Percentiles rank a stretch among this genome's conserved stretches.
Evolutionary conservation across 371 early-diverging fungal genomes (phyloP).

Genomic region (Saksenaea oblongispora): DNA sequence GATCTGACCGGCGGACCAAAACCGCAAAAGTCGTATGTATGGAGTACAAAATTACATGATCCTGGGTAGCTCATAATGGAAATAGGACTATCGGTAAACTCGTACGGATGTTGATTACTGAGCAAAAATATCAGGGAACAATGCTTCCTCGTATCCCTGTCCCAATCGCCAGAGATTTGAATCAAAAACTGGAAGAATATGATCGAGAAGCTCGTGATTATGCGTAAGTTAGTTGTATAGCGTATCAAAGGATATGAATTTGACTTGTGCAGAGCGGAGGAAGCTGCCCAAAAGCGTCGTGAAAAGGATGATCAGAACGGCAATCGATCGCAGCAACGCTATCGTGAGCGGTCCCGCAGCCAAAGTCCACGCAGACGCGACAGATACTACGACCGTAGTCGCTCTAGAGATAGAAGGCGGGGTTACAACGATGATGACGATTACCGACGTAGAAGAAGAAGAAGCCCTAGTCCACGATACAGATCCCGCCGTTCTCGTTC

Average conservation of each 20-base stretch:
- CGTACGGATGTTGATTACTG: conserved; percentile 65
- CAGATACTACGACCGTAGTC: background rate
- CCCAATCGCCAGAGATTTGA: conserved; percentile 77
- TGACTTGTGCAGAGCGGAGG: background rate
- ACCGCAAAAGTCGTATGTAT: conserved; percentile 63
- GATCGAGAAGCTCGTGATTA: conserved; percentile 31
- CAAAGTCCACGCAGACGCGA: background rate
- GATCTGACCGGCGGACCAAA: conserved; percentile 65
- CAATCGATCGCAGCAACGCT: background rate
- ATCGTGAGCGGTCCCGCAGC: background rate
- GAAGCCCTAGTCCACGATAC: background rate
- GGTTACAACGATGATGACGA: background rate
- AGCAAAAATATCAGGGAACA: conserved; percentile 74
- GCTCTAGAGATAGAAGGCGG: background rate
- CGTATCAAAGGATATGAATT: background rate
- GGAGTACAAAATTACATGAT: conserved; percentile 2
- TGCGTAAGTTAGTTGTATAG: background rate
- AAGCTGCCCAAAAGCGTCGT: background rate
- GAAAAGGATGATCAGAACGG: background rate
- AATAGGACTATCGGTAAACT: conserved; percentile 75
- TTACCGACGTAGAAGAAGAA: background rate
- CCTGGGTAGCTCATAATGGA: conserved; percentile 1
- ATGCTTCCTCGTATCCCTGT: conserved; percentile 86
- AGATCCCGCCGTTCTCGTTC: background rate
- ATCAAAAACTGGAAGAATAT: conserved; percentile 62